A percentile compares a stretch with the other conserved stretches of the same genome.
Conservation (phyloP, 306 rosid species). For the Oxytropis ochrocephala region DNA sequence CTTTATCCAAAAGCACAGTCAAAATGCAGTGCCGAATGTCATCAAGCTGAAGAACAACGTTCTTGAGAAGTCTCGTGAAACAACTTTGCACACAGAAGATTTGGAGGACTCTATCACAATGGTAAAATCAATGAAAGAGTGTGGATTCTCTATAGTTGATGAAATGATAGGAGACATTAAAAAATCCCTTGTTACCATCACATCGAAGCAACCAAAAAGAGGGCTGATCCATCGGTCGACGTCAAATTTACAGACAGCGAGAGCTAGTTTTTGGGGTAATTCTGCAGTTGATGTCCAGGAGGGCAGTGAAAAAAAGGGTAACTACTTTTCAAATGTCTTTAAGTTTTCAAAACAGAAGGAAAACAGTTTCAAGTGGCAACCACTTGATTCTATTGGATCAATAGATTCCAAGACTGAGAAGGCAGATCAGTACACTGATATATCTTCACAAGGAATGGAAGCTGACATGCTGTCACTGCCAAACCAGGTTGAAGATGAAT, state of each 20-base stretch:
- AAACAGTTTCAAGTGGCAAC: conserved; percentile 45
- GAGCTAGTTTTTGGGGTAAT: conserved; percentile 43
- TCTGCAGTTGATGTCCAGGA: conserved; percentile 23
- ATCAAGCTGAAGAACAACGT: conserved; percentile 48
- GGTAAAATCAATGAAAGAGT: conserved; percentile 80
- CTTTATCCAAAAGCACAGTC: conserved; percentile 82
- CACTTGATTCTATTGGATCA: conserved; percentile 32
- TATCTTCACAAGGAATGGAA: conserved; percentile 44
- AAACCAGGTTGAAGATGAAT: conserved; percentile 36
- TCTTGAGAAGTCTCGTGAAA: conserved; percentile 46
- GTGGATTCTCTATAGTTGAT: conserved; percentile 60
- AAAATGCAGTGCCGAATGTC: conserved; percentile 70
- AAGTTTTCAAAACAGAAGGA: conserved; percentile 65
- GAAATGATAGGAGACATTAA: conserved; percentile 83
- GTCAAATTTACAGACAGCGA: conserved; percentile 32
- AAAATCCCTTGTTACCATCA: conserved; percentile 47
- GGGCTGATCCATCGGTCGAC: conserved; percentile 31
- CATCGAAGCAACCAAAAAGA: conserved; percentile 54
- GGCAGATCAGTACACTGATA: conserved; percentile 17
- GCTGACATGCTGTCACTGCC: conserved; percentile 40
- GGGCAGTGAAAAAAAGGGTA: conserved; percentile 32
- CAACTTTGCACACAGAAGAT: conserved; percentile 68
- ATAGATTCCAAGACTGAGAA: conserved; percentile 26
- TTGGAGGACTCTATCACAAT: conserved; percentile 68
- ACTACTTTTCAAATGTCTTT: conserved; percentile 57